Base-by-base conservation (phyloP, 225 moss, liverwort and hornwort species). In the Polytrichum commune region DNA sequence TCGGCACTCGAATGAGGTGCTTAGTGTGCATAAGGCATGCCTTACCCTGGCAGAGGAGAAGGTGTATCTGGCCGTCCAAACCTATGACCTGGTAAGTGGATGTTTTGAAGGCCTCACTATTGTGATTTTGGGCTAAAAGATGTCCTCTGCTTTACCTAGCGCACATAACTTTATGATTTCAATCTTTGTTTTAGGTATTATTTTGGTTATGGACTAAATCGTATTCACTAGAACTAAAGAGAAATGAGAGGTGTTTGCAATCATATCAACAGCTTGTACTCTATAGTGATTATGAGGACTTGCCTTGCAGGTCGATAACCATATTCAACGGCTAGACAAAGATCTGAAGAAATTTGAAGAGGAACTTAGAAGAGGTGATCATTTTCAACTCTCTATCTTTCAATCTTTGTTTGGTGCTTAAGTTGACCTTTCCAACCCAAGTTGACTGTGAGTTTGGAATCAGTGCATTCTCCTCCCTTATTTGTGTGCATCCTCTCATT, bases 241-340 rank as follows among this genome's bases (percentile, higher is more conserved):
- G 46, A 46, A 46, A 46, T 46, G 46, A 46, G 46, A 46, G 16
- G 46, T 46, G 13, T 46, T 46, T 46, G 46, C 46, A 46, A 38
- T 46, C 46, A 46, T 3, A 13, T 13, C 46, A 22, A 58, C 58
- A 58, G 58, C 20, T 58, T 58, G 58, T 58, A 18, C 27, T 55
- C 28, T 60, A 13, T 20, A 64, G 60, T 76, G 23, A 71, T 60
- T 30, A 46, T 56, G 53, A 70, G 18, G 61, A 30, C 55, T 29
- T 18, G 30, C 64, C 54, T 28, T 80, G 62, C 87, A 91, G 91
- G 84, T 93, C 53, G 93, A 93, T 75, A 85, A 86, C 67, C 93
- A 87, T 71, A 90, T 93, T 74, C 93, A 93, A 78, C 82, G 88
- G 66, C 68, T 93, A 75, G 90, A 93, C 73, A 86, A 80, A 78